Evolutionary conservation across 2,329 filamentous ascomycete species (phyloP), one percentile per base, ranked within the genome.

Genomic region (Colletotrichum tropicicola): DNA sequence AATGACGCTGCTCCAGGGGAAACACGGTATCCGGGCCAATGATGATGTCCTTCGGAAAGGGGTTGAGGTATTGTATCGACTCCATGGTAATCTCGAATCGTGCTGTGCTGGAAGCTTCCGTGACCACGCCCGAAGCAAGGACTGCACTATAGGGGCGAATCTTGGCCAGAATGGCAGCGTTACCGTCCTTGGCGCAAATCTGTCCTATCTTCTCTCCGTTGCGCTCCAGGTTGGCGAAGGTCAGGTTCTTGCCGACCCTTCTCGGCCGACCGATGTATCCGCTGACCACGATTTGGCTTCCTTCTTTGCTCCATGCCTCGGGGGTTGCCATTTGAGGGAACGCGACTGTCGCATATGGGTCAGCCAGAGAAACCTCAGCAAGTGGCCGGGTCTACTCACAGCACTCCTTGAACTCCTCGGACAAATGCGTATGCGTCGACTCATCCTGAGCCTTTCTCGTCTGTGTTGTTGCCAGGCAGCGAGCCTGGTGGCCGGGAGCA

Each of bases 21-120:
- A 96, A 97, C 0, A 89, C 84, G 2, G 91, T 92, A 49, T 91
- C 89, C 15, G 89, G 81, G 2, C 91, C 92, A 67, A 97, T 88
- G 64, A 96, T 90, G 60, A 97, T 89, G 67, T 94, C 88, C 44
- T 87, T 86, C 0, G 92, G 88, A 58, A 97, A 93, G 0, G 85
- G 79, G 70, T 95, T 95, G 4, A 98, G 83, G 53, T 87, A 84
- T 44, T 87, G 81, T 8, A 97, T 84, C 3, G 84, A 83, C 48
- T 85, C 79, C 17, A 94, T 77, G 5, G 84, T 81, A 52, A 96
- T 77, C 70, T 94, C 91, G 63, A 88, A 73, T 4, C 66, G 66
- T 10, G 49, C 48, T 2, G 44, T 3, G 5, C 28, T 51, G 19
- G 59, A 65, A 12, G 27, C 23, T 5, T 53, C 21, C 4, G 67